Evolutionary conservation across 495 filamentous ascomycete species (phyloP).

Genomic region (Podospora anserina): DNA sequence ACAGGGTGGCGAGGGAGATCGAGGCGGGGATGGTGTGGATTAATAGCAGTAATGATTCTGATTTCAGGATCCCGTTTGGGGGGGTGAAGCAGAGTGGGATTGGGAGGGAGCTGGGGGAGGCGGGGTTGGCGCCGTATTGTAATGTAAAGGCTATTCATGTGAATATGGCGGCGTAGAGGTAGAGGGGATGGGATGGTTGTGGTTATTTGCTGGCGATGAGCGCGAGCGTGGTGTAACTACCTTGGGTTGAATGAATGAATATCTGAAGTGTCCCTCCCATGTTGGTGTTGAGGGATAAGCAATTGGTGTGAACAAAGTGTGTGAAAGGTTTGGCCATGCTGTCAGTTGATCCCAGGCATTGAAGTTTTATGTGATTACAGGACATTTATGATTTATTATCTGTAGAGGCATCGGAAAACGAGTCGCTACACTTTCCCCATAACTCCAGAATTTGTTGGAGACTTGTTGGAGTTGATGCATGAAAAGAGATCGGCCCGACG

Average conservation of each 20-base stretch:
- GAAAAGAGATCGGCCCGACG: conserved; percentile 4
- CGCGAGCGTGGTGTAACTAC: neutral
- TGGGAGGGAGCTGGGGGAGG: conserved; percentile 83
- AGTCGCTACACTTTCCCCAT: neutral
- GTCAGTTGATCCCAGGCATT: too few species aligned
- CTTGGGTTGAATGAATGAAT: neutral
- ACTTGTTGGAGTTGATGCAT: neutral
- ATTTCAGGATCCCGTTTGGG: conserved; percentile 79
- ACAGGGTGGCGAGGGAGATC: conserved; percentile 78
- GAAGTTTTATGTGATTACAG: too few species aligned
- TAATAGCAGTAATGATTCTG: conserved; percentile 77
- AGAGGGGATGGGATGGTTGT: conserved; percentile 1
- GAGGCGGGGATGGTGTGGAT: conserved; percentile 98
- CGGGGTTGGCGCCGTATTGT: conserved; percentile 76
- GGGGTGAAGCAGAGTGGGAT: conserved; percentile 96
- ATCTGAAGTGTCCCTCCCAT: neutral
- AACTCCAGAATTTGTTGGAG: neutral
- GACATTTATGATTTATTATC: too few species aligned
- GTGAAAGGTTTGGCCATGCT: too few species aligned
- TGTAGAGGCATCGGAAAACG: neutral
- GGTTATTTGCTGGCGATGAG: neutral
- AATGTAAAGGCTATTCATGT: conserved; percentile 78
- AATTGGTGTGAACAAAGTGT: too few species aligned
- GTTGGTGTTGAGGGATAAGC: too few species aligned
- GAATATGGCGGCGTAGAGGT: conserved; percentile 51